Conservation (phyloP, 495 filamentous ascomycete species). For the Aspergillus hancockii region DNA sequence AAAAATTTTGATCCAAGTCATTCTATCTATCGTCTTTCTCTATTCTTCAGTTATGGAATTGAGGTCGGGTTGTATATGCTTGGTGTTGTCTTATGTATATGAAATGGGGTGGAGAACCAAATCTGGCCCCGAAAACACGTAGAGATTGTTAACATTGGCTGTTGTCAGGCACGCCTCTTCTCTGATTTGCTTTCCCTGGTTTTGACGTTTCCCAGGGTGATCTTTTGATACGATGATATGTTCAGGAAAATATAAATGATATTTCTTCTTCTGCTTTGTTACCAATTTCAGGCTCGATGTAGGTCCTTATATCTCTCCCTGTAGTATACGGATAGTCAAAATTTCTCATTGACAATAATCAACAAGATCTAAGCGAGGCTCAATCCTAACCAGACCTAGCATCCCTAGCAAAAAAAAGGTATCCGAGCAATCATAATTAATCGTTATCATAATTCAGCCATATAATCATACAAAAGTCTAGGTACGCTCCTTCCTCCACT, state of each 20-base stretch:
- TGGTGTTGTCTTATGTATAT: neutral
- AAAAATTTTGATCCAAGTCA: conserved; percentile 16
- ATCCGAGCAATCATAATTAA: neutral
- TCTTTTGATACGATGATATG: conserved; percentile 3
- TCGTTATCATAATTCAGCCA: neutral
- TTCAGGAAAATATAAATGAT: neutral
- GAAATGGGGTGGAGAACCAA: neutral
- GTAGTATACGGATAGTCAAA: neutral
- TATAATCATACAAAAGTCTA: neutral
- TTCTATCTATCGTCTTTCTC: neutral
- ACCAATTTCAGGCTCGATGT: neutral
- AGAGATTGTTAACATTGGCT: neutral
- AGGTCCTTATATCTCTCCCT: neutral
- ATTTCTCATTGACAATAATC: too few species aligned
- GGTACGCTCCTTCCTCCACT: conserved; percentile 29
- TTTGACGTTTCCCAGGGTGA: neutral
- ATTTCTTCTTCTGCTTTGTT: neutral
- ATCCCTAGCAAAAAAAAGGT: neutral
- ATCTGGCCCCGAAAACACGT: neutral
- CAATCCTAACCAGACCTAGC: neutral
- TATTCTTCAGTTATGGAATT: neutral
- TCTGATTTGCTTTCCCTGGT: neutral
- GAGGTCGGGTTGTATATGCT: neutral
- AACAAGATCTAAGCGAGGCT: neutral
- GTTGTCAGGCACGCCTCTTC: neutral